phyloP scores from a whole-genome alignment of 2,329 filamentous ascomycete species.

The Nigrograna mackinnonii region DNA sequence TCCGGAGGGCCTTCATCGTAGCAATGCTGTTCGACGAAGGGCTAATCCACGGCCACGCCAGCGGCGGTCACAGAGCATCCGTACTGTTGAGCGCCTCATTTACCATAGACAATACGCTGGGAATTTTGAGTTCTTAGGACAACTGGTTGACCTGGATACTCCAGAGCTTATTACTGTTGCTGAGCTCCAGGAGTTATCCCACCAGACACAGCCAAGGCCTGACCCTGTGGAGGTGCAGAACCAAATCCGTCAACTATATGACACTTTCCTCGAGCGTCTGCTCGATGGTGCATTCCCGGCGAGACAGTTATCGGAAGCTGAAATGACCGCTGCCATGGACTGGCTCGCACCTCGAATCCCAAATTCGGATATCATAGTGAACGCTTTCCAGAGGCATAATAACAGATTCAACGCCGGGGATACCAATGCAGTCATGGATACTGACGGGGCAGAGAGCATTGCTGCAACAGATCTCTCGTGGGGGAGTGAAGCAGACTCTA shows the following conservation, averaged over 20 bases:
- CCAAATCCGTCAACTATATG: constrained; percentile 26
- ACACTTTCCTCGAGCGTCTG: constrained; percentile 33
- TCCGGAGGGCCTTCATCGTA: constrained; percentile 57
- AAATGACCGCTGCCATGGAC: constrained; percentile 18
- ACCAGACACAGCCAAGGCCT: constrained; percentile 18
- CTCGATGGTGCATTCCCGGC: constrained; percentile 23
- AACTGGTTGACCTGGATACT: constrained; percentile 22
- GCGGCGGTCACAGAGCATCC: constrained; percentile 20
- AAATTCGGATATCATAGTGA: constrained; percentile 12
- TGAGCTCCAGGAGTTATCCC: constrained; percentile 26
- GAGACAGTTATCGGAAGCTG: constrained; percentile 17
- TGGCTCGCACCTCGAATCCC: constrained; percentile 22
- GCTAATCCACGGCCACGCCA: constrained; percentile 43
- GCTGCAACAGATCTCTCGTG: constrained; percentile 35
- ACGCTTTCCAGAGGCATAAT: constrained; percentile 26
- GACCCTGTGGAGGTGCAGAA: constrained; percentile 21
- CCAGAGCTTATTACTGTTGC: constrained; percentile 19
- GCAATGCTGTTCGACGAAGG: constrained; percentile 69
- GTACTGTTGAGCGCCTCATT: too few relatives aligned
- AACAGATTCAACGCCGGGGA: constrained; percentile 12
- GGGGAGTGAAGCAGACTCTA: constrained; percentile 36
- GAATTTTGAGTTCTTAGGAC: constrained; percentile 28
- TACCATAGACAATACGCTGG: too few relatives aligned
- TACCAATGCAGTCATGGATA: neutral
- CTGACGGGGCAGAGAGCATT: constrained; percentile 30